These are phyloP conservation scores for Coffea humblotiana DNA, from an alignment of 305 asterid species.

Conservation along the genomic window DNA sequence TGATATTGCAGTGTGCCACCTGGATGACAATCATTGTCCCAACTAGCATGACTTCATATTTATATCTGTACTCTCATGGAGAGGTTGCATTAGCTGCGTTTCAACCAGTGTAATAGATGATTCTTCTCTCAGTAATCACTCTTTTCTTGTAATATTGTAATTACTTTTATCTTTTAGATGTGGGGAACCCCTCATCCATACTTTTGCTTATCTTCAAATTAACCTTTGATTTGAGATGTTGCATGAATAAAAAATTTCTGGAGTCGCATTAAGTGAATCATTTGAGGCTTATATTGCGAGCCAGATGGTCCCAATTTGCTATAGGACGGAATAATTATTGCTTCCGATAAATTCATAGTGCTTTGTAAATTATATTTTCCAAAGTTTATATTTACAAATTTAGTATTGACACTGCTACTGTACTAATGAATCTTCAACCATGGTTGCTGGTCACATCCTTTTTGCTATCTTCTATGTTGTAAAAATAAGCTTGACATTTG, in stretches of 20 bases:
- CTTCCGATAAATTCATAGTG: not conserved
- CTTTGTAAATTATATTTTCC: not conserved
- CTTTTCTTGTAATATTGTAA: not conserved
- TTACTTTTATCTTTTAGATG: not conserved
- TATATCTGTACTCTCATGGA: conserved; percentile 96
- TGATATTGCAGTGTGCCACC: conserved; percentile 75
- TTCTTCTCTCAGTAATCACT: conserved; percentile 43
- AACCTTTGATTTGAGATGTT: not conserved
- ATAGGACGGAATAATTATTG: not conserved
- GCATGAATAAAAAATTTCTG: not conserved
- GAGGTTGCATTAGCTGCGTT: conserved; percentile 96
- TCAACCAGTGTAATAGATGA: conserved; percentile 99
- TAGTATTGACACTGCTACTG: not conserved
- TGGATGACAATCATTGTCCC: conserved; percentile 99
- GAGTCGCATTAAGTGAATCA: not conserved
- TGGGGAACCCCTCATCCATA: not conserved
- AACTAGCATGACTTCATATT: conserved; percentile 98
- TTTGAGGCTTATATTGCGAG: not conserved
- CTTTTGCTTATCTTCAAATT: not conserved
- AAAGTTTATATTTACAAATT: not conserved
- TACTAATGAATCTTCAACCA: not conserved
- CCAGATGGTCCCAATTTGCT: not conserved
- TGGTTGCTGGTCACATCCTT: not conserved
- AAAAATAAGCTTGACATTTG: conserved; percentile 25
- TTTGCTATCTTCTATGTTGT: conserved; percentile 10